Conservation (phyloP, 139 green algal species). For the Penium margaritaceum region DNA sequence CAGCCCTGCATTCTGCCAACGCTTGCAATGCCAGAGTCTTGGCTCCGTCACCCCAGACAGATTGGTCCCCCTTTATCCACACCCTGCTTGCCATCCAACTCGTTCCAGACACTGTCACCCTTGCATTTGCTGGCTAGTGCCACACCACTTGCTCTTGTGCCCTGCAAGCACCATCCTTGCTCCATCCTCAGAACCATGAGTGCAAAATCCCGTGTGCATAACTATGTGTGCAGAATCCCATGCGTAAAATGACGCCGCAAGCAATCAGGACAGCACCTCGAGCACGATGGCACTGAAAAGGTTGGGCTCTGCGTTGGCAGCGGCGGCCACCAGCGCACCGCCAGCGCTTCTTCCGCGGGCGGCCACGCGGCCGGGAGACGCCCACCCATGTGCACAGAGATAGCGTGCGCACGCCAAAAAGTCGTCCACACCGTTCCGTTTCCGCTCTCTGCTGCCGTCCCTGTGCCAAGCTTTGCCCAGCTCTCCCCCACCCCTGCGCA, state of each 20-base stretch:
- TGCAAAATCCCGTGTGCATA: not conserved
- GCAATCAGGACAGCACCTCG: conserved; percentile 22
- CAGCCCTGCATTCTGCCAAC: too few species aligned
- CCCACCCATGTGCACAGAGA: conserved; percentile 24
- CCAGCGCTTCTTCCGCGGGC: conserved; percentile 44
- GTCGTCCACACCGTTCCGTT: conserved; percentile 41
- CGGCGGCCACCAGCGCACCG: conserved; percentile 43
- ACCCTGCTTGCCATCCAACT: too few species aligned
- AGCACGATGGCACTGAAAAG: conserved; percentile 41
- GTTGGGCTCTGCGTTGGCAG: conserved; percentile 33
- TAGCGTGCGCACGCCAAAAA: conserved; percentile 43
- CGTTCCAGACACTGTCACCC: not conserved
- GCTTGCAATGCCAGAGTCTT: too few species aligned
- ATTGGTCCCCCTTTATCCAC: too few species aligned
- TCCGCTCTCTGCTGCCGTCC: conserved; percentile 20
- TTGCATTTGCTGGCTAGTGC: not conserved
- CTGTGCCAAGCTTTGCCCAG: conserved; percentile 46
- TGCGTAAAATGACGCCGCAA: not conserved
- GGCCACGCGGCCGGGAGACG: not conserved
- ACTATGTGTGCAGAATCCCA: not conserved
- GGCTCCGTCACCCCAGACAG: too few species aligned
- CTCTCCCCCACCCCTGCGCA: conserved; percentile 48
- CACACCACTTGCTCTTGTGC: not conserved
- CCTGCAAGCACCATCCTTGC: too few species aligned
- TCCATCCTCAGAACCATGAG: not conserved